Conservation (phyloP, 257 asterid genomes). For the Primulina tabacum region DNA sequence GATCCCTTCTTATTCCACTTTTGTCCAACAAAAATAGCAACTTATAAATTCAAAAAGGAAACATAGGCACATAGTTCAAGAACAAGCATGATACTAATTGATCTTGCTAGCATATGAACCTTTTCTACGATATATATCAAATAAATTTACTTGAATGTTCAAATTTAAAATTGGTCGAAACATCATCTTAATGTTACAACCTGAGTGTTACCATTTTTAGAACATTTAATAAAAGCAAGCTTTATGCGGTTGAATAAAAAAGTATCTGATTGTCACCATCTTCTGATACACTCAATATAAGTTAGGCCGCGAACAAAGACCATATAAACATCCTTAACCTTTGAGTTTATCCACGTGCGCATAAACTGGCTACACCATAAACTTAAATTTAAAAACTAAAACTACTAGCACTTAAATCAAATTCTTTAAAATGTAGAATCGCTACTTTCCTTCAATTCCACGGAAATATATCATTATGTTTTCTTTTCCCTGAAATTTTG, state of each 20-base stretch:
- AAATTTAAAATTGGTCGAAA: not conserved
- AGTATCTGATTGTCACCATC: not conserved
- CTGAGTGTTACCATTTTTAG: not conserved
- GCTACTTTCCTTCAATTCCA: no score
- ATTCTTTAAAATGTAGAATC: no score
- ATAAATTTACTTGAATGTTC: not conserved
- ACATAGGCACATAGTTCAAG: not conserved
- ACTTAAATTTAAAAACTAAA: not conserved
- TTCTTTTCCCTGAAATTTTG: no score
- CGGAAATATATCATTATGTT: no score
- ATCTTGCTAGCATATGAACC: not conserved
- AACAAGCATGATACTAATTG: not conserved
- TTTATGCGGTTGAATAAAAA: not conserved
- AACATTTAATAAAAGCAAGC: not conserved
- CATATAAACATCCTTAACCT: not conserved
- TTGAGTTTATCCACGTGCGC: not conserved
- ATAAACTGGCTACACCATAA: not conserved
- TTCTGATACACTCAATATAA: not conserved
- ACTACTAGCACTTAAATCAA: not conserved
- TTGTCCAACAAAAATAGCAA: not conserved
- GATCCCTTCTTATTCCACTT: not conserved
- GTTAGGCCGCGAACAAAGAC: not conserved
- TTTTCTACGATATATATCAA: not conserved
- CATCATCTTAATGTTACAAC: not conserved
- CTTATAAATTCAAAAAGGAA: not conserved